Percentiles rank a stretch among this genome's conserved stretches.
Evolutionary conservation across 1,284 basidiomycete species (phyloP).

Genomic region (Moesziomyces sp.): DNA sequence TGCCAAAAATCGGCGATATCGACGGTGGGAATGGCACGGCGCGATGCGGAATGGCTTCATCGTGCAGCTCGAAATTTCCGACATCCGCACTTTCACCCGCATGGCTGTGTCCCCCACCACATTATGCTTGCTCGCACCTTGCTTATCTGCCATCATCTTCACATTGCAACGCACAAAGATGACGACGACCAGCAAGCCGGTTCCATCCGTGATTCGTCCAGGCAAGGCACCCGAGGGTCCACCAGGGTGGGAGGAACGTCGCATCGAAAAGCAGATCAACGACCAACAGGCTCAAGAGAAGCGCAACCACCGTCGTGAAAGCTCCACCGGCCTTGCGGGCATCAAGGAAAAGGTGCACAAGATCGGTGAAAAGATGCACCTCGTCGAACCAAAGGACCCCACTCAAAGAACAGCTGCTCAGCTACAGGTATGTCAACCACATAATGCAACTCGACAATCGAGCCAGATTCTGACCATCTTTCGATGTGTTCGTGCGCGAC

Average conservation of each 20-base stretch:
- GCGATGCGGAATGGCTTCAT: slow-evolving; percentile 18
- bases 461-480: neutral
- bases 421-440: slow-evolving; percentile 36
- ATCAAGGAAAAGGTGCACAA: slow-evolving; percentile 56
- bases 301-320: slow-evolving; percentile 37
- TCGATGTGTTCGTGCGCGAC: neutral
- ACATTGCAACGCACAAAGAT: slow-evolving; percentile 1
- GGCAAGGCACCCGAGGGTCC: slow-evolving; percentile 51
- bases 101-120: no score
- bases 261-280: slow-evolving; percentile 38
- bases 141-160: no score
- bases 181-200: slow-evolving; percentile 17
- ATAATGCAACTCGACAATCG: no score
- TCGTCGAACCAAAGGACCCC: slow-evolving; percentile 51
- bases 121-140: no score
- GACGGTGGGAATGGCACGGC: neutral
- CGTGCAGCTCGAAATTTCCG: slow-evolving; percentile 4
- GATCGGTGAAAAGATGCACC: slow-evolving; percentile 56
- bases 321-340: slow-evolving; percentile 29
- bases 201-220: slow-evolving; percentile 47
- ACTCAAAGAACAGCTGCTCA: slow-evolving; percentile 40
- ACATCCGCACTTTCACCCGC: no score
- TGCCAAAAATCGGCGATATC: neutral
- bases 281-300: slow-evolving; percentile 23
- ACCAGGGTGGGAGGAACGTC: slow-evolving; percentile 52